These are phyloP conservation scores for Cyclanthera cordifolia DNA, from an alignment of 306 rosid species.

Conservation along the genomic window DNA sequence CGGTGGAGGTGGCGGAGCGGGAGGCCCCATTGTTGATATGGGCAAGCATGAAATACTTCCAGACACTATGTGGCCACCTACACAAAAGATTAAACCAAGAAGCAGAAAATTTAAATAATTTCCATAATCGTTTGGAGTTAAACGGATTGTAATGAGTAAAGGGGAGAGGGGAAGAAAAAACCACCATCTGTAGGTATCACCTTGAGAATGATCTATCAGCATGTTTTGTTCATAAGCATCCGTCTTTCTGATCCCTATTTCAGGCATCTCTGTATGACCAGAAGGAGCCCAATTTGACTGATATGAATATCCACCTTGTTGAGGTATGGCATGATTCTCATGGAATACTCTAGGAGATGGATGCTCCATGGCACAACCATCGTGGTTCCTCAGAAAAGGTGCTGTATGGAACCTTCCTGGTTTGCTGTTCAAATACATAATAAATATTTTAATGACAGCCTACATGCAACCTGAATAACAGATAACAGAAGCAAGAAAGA, in stretches of 20 bases:
- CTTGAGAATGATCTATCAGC: constrained; percentile 55
- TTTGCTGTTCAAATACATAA: constrained; percentile 32
- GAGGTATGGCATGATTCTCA: constrained; percentile 41
- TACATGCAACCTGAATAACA: not conserved
- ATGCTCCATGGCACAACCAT: constrained; percentile 53
- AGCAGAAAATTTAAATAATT: constrained; percentile 11
- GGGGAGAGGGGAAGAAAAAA: not conserved
- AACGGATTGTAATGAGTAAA: not conserved
- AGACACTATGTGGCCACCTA: constrained; percentile 27
- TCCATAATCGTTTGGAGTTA: not conserved
- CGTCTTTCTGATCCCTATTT: constrained; percentile 43
- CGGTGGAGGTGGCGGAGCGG: constrained; percentile 64
- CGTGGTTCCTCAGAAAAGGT: constrained; percentile 41
- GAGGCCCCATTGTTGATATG: constrained; percentile 47
- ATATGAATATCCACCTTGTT: constrained; percentile 40
- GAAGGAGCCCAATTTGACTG: constrained; percentile 61
- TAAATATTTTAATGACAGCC: not conserved
- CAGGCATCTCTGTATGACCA: constrained; percentile 48
- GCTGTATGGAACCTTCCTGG: constrained; percentile 38
- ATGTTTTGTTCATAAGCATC: constrained; percentile 45
- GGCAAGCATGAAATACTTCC: constrained; percentile 39
- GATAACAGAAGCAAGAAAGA: constrained; percentile 1
- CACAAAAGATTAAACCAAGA: constrained; percentile 1
- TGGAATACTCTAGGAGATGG: constrained; percentile 56
- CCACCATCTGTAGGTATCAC: constrained; percentile 22